Evolutionary conservation across 176 grass and related monocot species (phyloP).

Genomic region (Phoenix roebelenii): DNA sequence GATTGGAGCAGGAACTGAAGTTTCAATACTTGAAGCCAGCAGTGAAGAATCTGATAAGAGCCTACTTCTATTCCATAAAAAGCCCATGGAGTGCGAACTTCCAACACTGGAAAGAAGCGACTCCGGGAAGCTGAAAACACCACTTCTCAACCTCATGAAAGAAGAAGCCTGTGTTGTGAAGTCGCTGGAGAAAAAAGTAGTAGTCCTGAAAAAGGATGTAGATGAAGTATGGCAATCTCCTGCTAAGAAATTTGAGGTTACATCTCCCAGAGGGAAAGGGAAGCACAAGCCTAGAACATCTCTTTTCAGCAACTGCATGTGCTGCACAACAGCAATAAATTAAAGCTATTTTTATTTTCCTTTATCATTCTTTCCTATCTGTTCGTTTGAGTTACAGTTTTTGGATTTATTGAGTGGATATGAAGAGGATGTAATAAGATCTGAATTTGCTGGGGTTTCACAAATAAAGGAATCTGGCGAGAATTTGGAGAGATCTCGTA

Average conservation of each 20-base stretch:
- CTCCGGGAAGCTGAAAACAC: constrained; percentile 1
- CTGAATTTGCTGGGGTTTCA: too few species aligned
- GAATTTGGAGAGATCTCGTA: too few species aligned
- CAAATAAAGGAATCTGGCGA: too few species aligned
- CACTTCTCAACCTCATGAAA: constrained; percentile 4
- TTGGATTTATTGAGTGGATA: too few species aligned
- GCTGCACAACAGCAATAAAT: constrained; percentile 11
- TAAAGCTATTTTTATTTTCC: background rate
- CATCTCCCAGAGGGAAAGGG: constrained; percentile 1
- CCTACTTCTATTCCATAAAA: background rate
- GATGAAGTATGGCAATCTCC: background rate
- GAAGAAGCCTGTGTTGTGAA: background rate
- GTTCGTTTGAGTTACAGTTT: too few species aligned
- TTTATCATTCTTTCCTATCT: too few species aligned
- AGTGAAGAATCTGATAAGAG: background rate
- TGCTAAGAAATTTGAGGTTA: background rate
- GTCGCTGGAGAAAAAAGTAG: constrained; percentile 3
- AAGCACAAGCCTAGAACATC: constrained; percentile 8
- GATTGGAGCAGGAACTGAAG: background rate
- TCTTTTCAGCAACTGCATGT: constrained; percentile 13
- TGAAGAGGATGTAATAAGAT: too few species aligned
- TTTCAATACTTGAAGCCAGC: background rate
- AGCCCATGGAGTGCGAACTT: background rate
- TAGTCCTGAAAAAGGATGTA: background rate
- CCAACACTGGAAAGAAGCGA: constrained; percentile 1